Conservation (phyloP, 2,329 filamentous ascomycete genomes). For the Arthroderma uncinatum region DNA sequence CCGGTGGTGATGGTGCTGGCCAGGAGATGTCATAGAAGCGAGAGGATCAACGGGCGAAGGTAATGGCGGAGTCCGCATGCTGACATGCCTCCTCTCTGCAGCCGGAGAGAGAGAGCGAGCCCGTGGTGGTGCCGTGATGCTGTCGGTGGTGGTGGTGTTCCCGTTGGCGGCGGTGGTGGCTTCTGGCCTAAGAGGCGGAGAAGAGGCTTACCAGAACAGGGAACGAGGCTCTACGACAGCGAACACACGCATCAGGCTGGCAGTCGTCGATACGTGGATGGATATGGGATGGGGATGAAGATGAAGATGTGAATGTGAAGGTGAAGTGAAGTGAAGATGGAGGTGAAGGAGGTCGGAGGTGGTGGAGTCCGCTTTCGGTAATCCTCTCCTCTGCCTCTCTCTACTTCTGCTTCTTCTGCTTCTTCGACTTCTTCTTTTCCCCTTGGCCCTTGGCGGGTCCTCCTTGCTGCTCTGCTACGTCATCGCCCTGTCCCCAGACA, state of each 20-base stretch:
- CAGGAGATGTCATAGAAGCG: slow-evolving; percentile 18
- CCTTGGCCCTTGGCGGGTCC: not conserved
- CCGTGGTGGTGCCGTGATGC: not conserved
- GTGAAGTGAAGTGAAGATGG: not conserved
- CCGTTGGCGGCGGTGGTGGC: not conserved
- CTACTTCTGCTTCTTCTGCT: not conserved
- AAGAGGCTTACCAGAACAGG: not conserved
- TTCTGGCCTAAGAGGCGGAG: not conserved
- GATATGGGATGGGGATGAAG: not conserved
- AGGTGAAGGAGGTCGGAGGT: too few species aligned
- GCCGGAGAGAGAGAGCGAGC: not conserved
- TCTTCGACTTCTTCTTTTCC: not conserved
- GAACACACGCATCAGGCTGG: too few species aligned
- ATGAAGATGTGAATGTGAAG: not conserved
- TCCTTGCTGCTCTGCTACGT: not conserved
- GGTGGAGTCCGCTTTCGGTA: slow-evolving; percentile 1
- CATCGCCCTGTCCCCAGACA: slow-evolving; percentile 2
- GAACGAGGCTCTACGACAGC: not conserved
- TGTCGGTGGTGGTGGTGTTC: not conserved
- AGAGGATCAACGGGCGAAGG: slow-evolving; percentile 31
- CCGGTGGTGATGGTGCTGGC: slow-evolving; percentile 9
- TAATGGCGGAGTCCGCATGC: slow-evolving; percentile 31
- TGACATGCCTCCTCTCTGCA: slow-evolving; percentile 26
- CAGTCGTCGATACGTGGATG: not conserved
- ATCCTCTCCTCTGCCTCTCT: not conserved